A percentile compares a stretch with the other conserved stretches of the same genome.
phyloP scores from a whole-genome alignment of 1,139 yeast genomes.

The Zygoascus hellenicus region DNA sequence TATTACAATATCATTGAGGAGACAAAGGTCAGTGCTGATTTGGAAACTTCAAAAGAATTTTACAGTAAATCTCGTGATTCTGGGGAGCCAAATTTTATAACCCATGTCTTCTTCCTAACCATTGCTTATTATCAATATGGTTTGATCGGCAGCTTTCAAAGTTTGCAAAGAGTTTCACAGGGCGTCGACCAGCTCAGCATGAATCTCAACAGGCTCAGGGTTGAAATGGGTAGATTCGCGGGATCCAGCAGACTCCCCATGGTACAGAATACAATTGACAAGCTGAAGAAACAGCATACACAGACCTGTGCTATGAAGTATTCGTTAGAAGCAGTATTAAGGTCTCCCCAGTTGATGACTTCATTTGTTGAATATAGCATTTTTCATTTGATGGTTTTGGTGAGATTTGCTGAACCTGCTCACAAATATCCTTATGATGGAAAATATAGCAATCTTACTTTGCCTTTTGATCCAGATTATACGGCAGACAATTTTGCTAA shows the following conservation, averaged over 20 bases:
- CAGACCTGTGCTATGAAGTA: constrained; percentile 37
- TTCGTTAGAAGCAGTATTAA: constrained; percentile 20
- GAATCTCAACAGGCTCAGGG: constrained; percentile 43
- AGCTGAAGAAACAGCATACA: constrained; percentile 40
- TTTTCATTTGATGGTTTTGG: constrained; percentile 68
- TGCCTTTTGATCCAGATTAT: constrained; percentile 55
- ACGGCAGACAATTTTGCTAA: constrained; percentile 64
- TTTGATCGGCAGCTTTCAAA: constrained; percentile 66
- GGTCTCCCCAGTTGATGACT: constrained; percentile 23
- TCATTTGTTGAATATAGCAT: constrained; percentile 71
- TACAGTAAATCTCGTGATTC: constrained; percentile 24
- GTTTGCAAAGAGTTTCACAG: constrained; percentile 50
- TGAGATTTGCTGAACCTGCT: constrained; percentile 64
- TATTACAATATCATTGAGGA: constrained; percentile 52
- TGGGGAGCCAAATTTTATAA: constrained; percentile 62
- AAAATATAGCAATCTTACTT: constrained; percentile 34
- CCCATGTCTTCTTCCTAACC: constrained; percentile 80
- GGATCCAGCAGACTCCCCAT: constrained; percentile 18
- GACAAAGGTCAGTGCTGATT: constrained; percentile 73
- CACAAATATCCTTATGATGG: constrained; percentile 53
- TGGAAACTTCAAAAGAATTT: constrained; percentile 59
- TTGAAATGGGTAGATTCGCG: constrained; percentile 16
- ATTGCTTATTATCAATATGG: constrained; percentile 84
- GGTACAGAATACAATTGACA: constrained; percentile 33
- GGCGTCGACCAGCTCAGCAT: constrained; percentile 48